Percentiles rank a stretch among this genome's conserved stretches.
These are phyloP conservation scores for Phytophthora hibernalis DNA, from an alignment of 352 stramenopile species.

Conservation along the genomic window DNA sequence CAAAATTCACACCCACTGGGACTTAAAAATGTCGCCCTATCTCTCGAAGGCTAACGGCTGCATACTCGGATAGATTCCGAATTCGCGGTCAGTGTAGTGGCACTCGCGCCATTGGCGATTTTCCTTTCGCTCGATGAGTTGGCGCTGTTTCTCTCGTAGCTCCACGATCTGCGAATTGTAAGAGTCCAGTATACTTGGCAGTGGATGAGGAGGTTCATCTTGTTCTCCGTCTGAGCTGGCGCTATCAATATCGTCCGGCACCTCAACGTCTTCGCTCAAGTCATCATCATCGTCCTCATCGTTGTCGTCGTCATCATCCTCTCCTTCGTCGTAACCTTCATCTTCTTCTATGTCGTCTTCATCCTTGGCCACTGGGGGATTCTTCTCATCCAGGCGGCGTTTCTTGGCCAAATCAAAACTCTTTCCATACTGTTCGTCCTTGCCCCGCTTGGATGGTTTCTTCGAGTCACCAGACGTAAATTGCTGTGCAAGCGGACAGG, in stretches of 20 bases:
- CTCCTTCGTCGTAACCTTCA: conserved; percentile 32
- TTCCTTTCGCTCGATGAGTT: conserved; percentile 62
- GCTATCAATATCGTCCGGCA: conserved; percentile 16
- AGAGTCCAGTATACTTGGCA: conserved; percentile 43
- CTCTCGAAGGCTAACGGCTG: conserved; percentile 8
- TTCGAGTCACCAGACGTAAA: conserved; percentile 14
- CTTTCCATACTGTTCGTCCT: conserved; percentile 46
- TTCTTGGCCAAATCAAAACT: conserved; percentile 40
- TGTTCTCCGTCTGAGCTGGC: conserved; percentile 33
- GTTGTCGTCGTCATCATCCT: conserved; percentile 18
- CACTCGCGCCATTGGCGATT: conserved; percentile 48
- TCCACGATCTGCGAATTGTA: conserved; percentile 49
- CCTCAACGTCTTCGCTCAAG: conserved; percentile 32
- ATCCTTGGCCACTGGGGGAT: conserved; percentile 14
- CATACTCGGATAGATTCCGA: conserved; percentile 16
- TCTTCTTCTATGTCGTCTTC: conserved; percentile 33
- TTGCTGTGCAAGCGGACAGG: conserved; percentile 2
- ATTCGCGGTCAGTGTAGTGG: conserved; percentile 20
- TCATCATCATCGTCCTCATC: conserved; percentile 17
- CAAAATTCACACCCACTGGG: conserved; percentile 5
- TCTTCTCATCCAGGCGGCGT: conserved; percentile 25
- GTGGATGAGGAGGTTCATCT: conserved; percentile 23
- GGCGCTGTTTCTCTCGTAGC: conserved; percentile 51
- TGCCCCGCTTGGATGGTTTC: conserved; percentile 34
- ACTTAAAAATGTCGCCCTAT: conserved; percentile 4